Percentiles rank a stretch among this genome's conserved stretches.
phyloP scores from a whole-genome alignment of 2,329 filamentous ascomycete species.

The Trichoderma simmonsii region DNA sequence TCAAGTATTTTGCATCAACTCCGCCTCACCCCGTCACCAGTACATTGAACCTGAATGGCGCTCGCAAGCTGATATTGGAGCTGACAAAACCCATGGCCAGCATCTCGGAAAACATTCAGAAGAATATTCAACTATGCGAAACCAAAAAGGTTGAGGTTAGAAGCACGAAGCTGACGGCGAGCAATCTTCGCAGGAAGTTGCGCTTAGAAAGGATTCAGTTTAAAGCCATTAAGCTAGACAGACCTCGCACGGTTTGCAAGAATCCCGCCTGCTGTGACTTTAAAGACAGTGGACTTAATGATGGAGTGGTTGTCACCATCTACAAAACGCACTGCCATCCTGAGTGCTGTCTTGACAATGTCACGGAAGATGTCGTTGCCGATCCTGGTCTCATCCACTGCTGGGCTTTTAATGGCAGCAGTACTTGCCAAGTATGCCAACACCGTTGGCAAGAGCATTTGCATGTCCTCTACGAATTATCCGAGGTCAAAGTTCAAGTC shows the following conservation, averaged over 20 bases:
- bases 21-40: conserved; percentile 23
- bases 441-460: conserved; percentile 16
- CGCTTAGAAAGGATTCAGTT: conserved; percentile 11
- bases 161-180: not conserved
- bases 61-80: conserved; percentile 9
- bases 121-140: conserved; percentile 16
- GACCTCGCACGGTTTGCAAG: conserved; percentile 18
- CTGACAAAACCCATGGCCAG: conserved; percentile 23
- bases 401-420: no score
- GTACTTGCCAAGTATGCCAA: no score
- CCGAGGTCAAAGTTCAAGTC: not conserved
- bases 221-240: not conserved
- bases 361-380: conserved; percentile 15
- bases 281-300: not conserved
- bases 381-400: conserved; percentile 11
- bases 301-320: not conserved
- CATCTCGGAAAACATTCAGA: conserved; percentile 17
- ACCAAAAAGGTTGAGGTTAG: no score
- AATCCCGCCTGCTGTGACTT: conserved; percentile 18
- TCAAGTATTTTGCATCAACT: conserved; percentile 4
- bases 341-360: conserved; percentile 15
- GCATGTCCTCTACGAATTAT: conserved; percentile 4
- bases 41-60: conserved; percentile 22
- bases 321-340: conserved; percentile 23
- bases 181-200: not conserved